Evolutionary conservation across 352 stramenopile species (phyloP), one percentile per base, ranked within the genome.

Genomic region (Phytophthora uliginosa): DNA sequence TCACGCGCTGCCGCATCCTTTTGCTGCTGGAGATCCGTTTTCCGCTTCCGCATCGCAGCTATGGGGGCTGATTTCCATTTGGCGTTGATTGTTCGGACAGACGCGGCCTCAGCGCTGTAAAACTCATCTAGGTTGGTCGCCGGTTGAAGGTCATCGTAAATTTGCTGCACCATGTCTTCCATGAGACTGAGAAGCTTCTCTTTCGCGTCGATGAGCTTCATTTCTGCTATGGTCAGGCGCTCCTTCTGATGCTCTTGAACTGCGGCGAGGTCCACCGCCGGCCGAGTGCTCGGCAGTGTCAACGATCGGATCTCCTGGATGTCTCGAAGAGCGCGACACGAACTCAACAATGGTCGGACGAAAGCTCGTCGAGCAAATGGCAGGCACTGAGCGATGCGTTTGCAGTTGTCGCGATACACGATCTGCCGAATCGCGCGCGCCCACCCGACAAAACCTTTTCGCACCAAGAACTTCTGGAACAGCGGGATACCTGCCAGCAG

Each of bases 1-100:
- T 94, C 87, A 18, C 72, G 55, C 24, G 66, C 66, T 20, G 87
- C 87, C 2, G 79, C 78, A 13, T 88, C 66, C 34, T 82, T 77
- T 72, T 91, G 80, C 3, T 51, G 59, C 18, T 77, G 59, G 2
- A 92, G 34, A 20, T 72, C 55, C 15, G 50, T 48, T 56, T 81
- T 82, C 18, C 81, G 80, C 4, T 65, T 57, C 8, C 74, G 75
- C 3, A 94, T 67, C 7, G 79, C 71, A 50, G 71, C 58, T 28
- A 93, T 91, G 17, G 87, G 87, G 33, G 75, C 76, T 3, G 85
- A 92, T 53, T 89, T 88, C 85, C 87, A 93, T 38, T 86, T 83
- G 6, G 79, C 60, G 58, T 92, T 88, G 17, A 82, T 64, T 13
- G 64, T 66, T 24, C 86, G 83, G 20, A 94, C 82, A 8, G 74